Evolutionary conservation across 75 land plant species (phyloP), one percentile per base, ranked within the genome.

Genomic region (Ceratopteris richardii): DNA sequence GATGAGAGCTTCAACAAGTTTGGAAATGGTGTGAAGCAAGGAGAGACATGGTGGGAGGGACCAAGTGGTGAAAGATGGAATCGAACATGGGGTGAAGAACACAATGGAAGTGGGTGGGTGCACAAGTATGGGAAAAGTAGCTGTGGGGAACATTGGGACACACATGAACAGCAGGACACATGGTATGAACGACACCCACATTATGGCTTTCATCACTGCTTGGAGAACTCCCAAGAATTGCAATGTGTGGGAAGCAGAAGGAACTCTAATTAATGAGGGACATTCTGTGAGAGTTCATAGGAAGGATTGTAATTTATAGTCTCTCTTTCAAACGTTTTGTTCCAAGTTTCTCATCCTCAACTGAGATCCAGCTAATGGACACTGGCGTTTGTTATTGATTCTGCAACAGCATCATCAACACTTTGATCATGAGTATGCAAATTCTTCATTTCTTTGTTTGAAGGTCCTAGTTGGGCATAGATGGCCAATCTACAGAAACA

Each of bases 21-120:
- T 51, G 73, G 91, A 0, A 68, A 78, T 31, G 96, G 98, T 7
- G 77, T 79, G 7, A 94, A 85, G 66, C 96, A 90, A 62, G 98
- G 98, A 2, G 98, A 94, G 75, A 86, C 88, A 18, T 94, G 98
- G 98, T 94, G 98, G 98, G 69, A 82, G 70, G 98, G 98, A 0
- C 65, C 73, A 29, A n/a, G 72, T 22, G 85, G 96, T 39, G 98
- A 94, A 33, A 62, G 74, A 24, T 94, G 98, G 98, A 94, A 90
- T 68, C 84, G 91, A 24, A 94, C 98, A 21, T 94, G 98, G 98
- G 98, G 98, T 4, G 98, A 94, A 67, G 63, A 70, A 7, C 98
- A 94, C 66, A 80, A 90, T 56, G 91, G 98, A 2, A 73, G 88
- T 6, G 98, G 98, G 6, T 94, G 96, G 96, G 72, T 94, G 26